These are phyloP conservation scores for Allium sativum DNA, from an alignment of 106 monocot species.

Conservation along the genomic window DNA sequence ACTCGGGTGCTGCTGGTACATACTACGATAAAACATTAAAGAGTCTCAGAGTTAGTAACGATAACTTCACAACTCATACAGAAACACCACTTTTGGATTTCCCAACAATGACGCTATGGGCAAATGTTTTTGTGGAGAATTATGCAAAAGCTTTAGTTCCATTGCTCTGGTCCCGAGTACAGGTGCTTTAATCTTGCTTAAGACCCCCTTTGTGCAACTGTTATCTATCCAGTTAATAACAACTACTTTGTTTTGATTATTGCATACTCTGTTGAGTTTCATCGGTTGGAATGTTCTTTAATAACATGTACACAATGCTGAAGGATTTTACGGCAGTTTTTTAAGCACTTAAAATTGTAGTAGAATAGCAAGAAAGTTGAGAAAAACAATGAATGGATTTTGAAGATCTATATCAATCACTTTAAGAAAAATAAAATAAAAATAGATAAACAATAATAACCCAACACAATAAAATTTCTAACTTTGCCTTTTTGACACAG, in stretches of 20 bases:
- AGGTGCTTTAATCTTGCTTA: slow-evolving; percentile 30
- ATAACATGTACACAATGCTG: too few species aligned
- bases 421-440: too few species aligned
- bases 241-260: too few species aligned
- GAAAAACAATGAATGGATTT: background rate
- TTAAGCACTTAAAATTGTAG: background rate
- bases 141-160: slow-evolving; percentile 88
- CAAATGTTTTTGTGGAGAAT: slow-evolving; percentile 80
- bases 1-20: slow-evolving; percentile 91
- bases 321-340: too few species aligned
- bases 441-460: too few species aligned
- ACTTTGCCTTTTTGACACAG: too few species aligned
- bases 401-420: too few species aligned
- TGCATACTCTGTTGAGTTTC: too few species aligned
- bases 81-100: slow-evolving; percentile 94
- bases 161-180: slow-evolving; percentile 90
- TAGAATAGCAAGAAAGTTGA: background rate
- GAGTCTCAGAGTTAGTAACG: slow-evolving; percentile 86
- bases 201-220: too few species aligned
- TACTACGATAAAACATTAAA: slow-evolving; percentile 59
- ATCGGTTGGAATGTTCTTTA: too few species aligned
- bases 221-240: too few species aligned
- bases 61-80: slow-evolving; percentile 68
- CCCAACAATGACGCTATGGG: slow-evolving; percentile 60
- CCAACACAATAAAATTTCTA: too few species aligned